A percentile compares a stretch with the other conserved stretches of the same genome.
Evolutionary conservation across 257 asterid species (phyloP).

Genomic region (Schizonepeta tenuifolia): DNA sequence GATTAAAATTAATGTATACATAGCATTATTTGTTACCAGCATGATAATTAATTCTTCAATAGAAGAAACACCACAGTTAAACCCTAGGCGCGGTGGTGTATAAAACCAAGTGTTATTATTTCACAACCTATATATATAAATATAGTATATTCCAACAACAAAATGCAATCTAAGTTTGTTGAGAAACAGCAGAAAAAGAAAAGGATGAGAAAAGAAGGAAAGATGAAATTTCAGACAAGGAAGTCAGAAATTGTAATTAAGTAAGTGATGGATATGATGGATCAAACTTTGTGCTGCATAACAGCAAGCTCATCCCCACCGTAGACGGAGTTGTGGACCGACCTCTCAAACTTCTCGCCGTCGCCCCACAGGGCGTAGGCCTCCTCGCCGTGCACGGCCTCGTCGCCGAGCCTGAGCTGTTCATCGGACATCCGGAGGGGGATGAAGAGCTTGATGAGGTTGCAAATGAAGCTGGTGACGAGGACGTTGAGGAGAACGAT

Average conservation of each 20-base stretch:
- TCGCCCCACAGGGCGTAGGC: conserved; percentile 89
- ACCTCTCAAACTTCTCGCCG: conserved; percentile 64
- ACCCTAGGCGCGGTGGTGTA: not conserved
- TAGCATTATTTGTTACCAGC: not conserved
- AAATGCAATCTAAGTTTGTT: not conserved
- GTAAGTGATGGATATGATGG: not conserved
- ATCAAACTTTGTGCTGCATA: conserved; percentile 22
- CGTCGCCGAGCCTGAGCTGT: conserved; percentile 63
- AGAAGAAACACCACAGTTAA: too few relatives aligned
- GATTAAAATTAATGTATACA: too few relatives aligned
- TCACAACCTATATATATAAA: not conserved
- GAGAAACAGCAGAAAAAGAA: not conserved
- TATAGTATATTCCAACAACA: too few relatives aligned
- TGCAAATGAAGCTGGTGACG: conserved; percentile 63
- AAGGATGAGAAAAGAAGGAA: not conserved
- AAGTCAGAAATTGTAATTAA: too few relatives aligned
- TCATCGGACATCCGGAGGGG: conserved; percentile 63
- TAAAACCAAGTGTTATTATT: not conserved
- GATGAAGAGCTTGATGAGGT: conserved; percentile 49
- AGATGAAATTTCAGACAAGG: not conserved
- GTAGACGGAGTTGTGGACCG: conserved; percentile 44
- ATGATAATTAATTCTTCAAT: not conserved
- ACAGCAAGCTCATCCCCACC: conserved; percentile 41
- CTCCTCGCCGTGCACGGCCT: conserved; percentile 74
- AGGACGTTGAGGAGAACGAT: conserved; percentile 47